Conservation (phyloP, 2,329 filamentous ascomycete genomes). For the Scedosporium aurantiacum region DNA sequence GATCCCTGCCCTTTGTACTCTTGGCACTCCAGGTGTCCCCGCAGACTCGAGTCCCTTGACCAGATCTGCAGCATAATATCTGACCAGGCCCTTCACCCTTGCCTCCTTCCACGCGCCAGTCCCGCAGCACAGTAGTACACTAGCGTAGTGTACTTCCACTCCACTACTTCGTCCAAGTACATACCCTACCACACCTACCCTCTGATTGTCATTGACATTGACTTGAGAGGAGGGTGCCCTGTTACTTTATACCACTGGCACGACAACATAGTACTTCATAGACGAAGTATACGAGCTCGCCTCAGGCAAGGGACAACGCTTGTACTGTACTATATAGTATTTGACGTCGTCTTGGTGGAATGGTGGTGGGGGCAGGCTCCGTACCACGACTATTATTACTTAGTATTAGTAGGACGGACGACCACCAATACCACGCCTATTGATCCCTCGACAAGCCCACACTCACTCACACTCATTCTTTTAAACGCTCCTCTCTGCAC, state of each 20-base stretch:
- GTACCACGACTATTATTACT: no score
- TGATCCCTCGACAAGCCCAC: background rate
- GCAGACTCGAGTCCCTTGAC: background rate
- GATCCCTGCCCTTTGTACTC: background rate
- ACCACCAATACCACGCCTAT: no score
- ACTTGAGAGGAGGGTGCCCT: background rate
- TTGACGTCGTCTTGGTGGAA: no score
- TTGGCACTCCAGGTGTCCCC: background rate
- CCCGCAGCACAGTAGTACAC: background rate
- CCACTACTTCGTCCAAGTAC: no score
- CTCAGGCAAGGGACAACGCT: no score
- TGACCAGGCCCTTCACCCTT: background rate
- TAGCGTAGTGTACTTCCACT: no score
- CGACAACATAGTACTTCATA: no score
- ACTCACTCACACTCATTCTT: background rate
- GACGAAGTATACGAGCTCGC: no score
- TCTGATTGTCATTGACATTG: background rate
- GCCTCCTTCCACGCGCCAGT: background rate
- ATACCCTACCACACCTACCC: background rate
- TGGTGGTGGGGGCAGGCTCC: no score
- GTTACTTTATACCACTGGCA: background rate
- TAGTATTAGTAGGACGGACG: no score
- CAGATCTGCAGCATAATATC: conserved; percentile 1
- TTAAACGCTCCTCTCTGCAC: background rate
- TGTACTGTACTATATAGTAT: no score